Conservation (phyloP, 2,329 filamentous ascomycete genomes). For the Aschersonia sp. region DNA sequence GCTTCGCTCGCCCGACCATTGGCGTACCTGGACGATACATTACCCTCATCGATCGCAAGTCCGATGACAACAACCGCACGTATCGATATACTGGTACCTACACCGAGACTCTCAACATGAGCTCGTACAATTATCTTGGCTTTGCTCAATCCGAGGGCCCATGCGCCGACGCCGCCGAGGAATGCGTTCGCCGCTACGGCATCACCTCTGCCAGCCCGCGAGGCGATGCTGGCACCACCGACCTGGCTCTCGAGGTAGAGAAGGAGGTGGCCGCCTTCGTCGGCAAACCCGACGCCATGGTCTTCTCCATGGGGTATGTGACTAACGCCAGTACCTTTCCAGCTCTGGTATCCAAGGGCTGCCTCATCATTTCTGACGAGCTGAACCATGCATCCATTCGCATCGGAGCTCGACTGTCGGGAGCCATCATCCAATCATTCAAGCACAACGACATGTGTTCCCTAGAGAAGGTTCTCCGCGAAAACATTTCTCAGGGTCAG, state of each 20-base stretch:
- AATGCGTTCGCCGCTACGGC: conserved; percentile 71
- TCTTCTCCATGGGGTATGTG: conserved; percentile 98
- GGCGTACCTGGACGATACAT: conserved; percentile 92
- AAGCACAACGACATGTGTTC: conserved; percentile 94
- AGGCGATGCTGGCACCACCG: conserved; percentile 72
- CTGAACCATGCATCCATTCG: conserved; percentile 97
- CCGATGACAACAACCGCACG: conserved; percentile 79
- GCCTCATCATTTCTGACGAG: conserved; percentile 90
- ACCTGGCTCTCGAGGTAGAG: conserved; percentile 82
- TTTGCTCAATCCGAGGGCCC: conserved; percentile 96
- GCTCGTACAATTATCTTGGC: conserved; percentile 98
- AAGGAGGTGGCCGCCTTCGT: conserved; percentile 80
- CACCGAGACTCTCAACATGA: conserved; percentile 95
- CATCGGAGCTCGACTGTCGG: conserved; percentile 84
- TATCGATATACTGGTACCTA: conserved; percentile 82
- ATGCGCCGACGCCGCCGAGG: conserved; percentile 86
- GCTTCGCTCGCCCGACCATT: conserved; percentile 82
- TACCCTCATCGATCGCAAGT: conserved; percentile 80
- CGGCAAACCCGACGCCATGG: conserved; percentile 86
- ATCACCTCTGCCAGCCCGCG: conserved; percentile 72
- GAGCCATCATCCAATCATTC: conserved; percentile 90
- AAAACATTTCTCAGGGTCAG: conserved; percentile 91
- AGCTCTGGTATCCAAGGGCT: conserved; percentile 82
- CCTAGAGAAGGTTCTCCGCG: conserved; percentile 73
- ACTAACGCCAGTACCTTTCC: conserved; percentile 92